Evolutionary conservation across 2,329 filamentous ascomycete genomes (phyloP), one percentile per base, ranked within the genome.

Genomic region (Coleophoma eucalyptorum): DNA sequence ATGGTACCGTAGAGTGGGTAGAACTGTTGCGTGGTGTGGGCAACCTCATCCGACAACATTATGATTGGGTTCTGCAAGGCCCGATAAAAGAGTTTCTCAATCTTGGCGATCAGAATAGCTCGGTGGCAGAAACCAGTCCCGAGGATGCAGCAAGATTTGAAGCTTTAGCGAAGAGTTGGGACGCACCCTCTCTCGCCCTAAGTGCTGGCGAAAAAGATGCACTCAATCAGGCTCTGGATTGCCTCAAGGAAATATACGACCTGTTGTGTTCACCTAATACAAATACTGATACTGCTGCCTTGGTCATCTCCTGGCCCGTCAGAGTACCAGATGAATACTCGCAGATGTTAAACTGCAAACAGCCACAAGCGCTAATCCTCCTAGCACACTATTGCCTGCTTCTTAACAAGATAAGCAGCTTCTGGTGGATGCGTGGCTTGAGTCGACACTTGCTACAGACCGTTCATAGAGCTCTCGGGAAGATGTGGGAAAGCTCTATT

Each of bases 1-100:
- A 54, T 21, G 41, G 46, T 3, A 38, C 57, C 3, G 54, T 55
- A 35, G 21, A 19, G 8, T 59, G 57, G 57, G 48, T 59, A 8
- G 44, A 52, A 31, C 55, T 59, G 16, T 34, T 35, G 35, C 46
- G 18, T 51, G 50, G 50, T 33, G 49, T 5, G 47, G 50, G 10
- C 26, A 47, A n/a, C 41, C 15, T 37, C 47, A 20, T 8, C 18
- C n/a, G 10, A 33, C 49, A 43, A 5, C 31, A 45, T 6, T 35
- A 26, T 20, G 35, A 49, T 20, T 48, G 45, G 43, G 34, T 56
- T 8, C 3, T 19, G 4, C 34, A 48, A 4, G 52, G 54, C 7
- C 50, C 47, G 13, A 37, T 56, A 12, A 21, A 35, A 21, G 43
- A 47, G 5, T 7, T 53, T 11, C 44, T 52, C 6, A 13, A 34